Percentiles rank a stretch among this genome's conserved stretches.
Evolutionary conservation across 306 rosid genomes (phyloP).

Genomic region (Dalbergia oliveri): DNA sequence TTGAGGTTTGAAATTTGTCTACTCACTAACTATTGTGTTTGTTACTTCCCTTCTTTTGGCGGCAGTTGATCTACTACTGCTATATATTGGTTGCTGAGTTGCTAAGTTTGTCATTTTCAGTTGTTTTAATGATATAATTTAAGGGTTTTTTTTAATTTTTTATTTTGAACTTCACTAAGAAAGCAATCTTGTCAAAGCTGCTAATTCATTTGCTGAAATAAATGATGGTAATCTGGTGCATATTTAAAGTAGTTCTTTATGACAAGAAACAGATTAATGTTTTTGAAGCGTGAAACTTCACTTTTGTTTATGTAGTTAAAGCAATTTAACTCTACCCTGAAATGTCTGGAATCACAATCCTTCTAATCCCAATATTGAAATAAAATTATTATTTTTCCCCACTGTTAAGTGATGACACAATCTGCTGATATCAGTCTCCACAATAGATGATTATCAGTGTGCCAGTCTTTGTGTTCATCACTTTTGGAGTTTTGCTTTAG

Average conservation of each 20-base stretch:
- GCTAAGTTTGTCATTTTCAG: constrained; percentile 13
- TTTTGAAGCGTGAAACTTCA: constrained; percentile 12
- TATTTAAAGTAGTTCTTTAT: background rate
- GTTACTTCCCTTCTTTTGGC: constrained; percentile 23
- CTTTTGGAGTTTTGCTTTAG: background rate
- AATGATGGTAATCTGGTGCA: background rate
- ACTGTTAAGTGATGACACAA: background rate
- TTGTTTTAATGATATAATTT: constrained; percentile 35
- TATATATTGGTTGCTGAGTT: constrained; percentile 22
- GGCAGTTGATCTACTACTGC: constrained; percentile 12
- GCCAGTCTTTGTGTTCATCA: background rate
- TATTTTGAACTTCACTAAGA: constrained; percentile 6
- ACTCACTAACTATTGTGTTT: constrained; percentile 26
- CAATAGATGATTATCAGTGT: background rate
- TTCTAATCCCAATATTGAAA: background rate
- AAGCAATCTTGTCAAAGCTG: background rate
- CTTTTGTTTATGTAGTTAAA: background rate
- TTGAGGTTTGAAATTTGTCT: constrained; percentile 50
- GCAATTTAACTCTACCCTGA: background rate
- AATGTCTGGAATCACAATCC: background rate
- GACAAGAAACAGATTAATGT: background rate
- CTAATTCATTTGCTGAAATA: constrained; percentile 9
- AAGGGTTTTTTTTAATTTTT: background rate
- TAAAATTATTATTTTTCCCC: background rate
- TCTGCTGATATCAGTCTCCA: background rate